Evolutionary conservation across 805 yeast genomes (phyloP), one percentile per base, ranked within the genome.

Genomic region (Alloascoidea hylecoeti): DNA sequence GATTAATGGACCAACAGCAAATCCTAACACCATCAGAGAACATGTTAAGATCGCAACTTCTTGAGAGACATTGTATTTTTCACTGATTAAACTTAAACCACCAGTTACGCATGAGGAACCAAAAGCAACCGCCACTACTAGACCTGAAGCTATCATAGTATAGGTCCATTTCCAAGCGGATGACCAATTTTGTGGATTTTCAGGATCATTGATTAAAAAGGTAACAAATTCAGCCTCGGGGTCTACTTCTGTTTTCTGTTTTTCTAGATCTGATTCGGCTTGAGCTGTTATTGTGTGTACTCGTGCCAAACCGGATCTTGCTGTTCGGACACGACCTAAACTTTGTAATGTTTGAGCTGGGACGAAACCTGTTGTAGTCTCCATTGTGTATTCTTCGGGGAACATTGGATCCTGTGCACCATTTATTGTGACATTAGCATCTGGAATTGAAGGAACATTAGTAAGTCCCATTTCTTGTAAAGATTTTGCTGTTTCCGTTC

Each of bases 41-140:
- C 88, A 82, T 0, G 89, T 62, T 46, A 86, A 64, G 23, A 75
- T 77, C 5, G 95, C 73, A 15, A 85, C 96, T 55, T 82, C 95
- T 2, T 62, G 53, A 13, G 82, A 71, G 16, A 86, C 95, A 43
- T 73, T 59, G 55, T 66, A 84, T 48, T 74, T 67, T 12, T 78
- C 78, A 43, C 64, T 61, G 42, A 84, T 74, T 14, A 78, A 64
- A n/a, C 66, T 70, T 36, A 88, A 61, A 35, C 94, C 92, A 48
- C 95, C 94, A 17, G 95, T 78, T 49, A 84, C 79, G 53, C 89
- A 80, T 1, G 96, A 80, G 3, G 95, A 83, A 33, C 96, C 96
- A 55, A 83, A 86, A 2, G 96, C 96, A 18, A 89, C 95, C 49
- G 85, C 72, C 41, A 88, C 77, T 37, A 88, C 96, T 44, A 82